Evolutionary conservation across 345 rosid species (phyloP).

Genomic region (Stellera chamaejasme): DNA sequence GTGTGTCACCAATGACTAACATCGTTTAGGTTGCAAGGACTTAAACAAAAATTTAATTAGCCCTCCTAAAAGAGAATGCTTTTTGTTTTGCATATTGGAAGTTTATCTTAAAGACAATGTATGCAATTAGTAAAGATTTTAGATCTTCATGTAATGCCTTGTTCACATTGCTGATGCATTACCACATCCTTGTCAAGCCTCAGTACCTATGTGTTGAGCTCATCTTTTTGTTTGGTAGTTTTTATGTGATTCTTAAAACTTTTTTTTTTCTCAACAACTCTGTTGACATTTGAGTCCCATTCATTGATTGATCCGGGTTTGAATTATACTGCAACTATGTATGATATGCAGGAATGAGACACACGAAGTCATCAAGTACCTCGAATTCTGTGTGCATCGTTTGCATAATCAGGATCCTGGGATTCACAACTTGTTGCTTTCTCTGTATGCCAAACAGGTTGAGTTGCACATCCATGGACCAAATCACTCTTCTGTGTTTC

Average conservation of each 20-base stretch:
- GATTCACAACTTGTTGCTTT: constrained; percentile 87
- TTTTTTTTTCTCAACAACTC: not conserved
- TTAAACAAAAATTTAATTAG: too few relatives aligned
- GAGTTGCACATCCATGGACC: constrained; percentile 14
- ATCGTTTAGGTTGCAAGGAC: not conserved
- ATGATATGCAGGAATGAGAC: constrained; percentile 83
- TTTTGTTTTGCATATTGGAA: too few relatives aligned
- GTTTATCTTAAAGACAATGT: too few relatives aligned
- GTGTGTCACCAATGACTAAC: not conserved
- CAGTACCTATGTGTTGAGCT: too few relatives aligned
- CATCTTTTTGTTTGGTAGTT: too few relatives aligned
- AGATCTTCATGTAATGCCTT: too few relatives aligned
- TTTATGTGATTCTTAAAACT: too few relatives aligned
- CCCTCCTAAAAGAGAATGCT: too few relatives aligned
- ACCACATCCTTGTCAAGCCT: too few relatives aligned
- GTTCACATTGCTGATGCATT: too few relatives aligned
- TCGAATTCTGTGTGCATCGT: constrained; percentile 86
- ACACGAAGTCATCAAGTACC: constrained; percentile 93
- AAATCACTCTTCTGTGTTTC: not conserved
- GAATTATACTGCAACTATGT: constrained; percentile 6
- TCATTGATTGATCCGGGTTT: constrained; percentile 4
- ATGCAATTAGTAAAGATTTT: too few relatives aligned
- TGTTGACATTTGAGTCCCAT: not conserved
- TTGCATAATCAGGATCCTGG: constrained; percentile 97
- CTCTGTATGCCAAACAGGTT: constrained; percentile 97